Conservation (phyloP, 192 early-diverging fungal genomes). For the Coemansia sp. region DNA sequence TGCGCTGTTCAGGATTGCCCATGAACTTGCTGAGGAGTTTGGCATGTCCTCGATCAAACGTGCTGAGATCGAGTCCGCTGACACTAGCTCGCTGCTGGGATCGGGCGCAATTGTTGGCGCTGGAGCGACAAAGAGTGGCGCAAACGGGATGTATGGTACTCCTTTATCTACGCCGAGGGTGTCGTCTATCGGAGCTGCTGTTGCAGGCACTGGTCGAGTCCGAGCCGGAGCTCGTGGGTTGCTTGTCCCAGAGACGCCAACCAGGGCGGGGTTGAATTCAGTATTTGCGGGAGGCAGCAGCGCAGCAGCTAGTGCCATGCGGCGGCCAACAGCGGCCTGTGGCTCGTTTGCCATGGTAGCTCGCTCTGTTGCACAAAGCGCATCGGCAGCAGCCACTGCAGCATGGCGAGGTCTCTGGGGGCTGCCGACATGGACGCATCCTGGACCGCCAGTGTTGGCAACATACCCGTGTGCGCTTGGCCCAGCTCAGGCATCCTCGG, state of each 20-base stretch:
- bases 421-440: slow-evolving; percentile 53
- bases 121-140: not conserved
- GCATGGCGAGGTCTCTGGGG: slow-evolving; percentile 57
- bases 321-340: slow-evolving; percentile 12
- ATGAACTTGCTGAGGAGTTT: slow-evolving; percentile 57
- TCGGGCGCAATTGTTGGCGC: not conserved
- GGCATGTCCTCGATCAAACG: slow-evolving; percentile 52
- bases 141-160: not conserved
- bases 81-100: slow-evolving; percentile 17
- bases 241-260: slow-evolving; percentile 46
- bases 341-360: slow-evolving; percentile 13
- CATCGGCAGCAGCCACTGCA: slow-evolving; percentile 28
- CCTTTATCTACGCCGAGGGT: slow-evolving; percentile 23
- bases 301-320: slow-evolving; percentile 6
- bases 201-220: slow-evolving; percentile 34
- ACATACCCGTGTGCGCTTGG: slow-evolving; percentile 53
- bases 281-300: slow-evolving; percentile 12
- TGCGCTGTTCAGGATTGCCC: slow-evolving; percentile 49
- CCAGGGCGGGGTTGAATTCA: slow-evolving; percentile 13
- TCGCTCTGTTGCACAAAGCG: slow-evolving; percentile 28
- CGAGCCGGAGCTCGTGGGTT: slow-evolving; percentile 47
- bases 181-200: slow-evolving; percentile 28
- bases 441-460: slow-evolving; percentile 49
- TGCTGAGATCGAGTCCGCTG: slow-evolving; percentile 46
- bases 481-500: slow-evolving; percentile 25